Conservation (phyloP, 129 eudicot genomes). For the Saposhnikovia divaricata region DNA sequence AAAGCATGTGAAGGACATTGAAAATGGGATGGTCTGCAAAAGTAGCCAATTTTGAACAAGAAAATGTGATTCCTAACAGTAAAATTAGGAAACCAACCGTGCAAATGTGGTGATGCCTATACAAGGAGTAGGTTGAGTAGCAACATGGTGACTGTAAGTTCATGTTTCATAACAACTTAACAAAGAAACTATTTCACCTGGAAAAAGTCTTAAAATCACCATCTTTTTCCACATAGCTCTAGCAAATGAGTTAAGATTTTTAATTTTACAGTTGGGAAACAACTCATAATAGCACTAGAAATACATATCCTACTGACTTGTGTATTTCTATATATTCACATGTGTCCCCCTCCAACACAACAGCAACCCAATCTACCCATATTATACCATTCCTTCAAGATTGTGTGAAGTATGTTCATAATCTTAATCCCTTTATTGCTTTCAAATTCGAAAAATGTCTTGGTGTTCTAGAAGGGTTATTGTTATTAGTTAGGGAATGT, state of each 20-base stretch:
- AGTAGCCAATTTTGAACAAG: not conserved
- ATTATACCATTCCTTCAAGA: not conserved
- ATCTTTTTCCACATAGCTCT: not conserved
- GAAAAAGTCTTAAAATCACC: conserved; percentile 16
- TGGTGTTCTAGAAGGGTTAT: not conserved
- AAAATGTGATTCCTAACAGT: conserved; percentile 2
- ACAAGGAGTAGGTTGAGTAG: not conserved
- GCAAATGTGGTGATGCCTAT: not conserved
- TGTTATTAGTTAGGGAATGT: too few species aligned
- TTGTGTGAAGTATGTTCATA: not conserved
- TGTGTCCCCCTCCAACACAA: conserved; percentile 24
- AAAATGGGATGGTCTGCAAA: not conserved
- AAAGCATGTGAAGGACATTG: not conserved
- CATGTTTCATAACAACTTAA: conserved; percentile 41
- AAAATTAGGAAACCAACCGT: conserved; percentile 3
- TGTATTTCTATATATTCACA: conserved; percentile 5
- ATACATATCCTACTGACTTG: conserved; percentile 10
- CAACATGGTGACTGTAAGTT: conserved; percentile 32
- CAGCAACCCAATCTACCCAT: conserved; percentile 19
- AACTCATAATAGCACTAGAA: conserved; percentile 26
- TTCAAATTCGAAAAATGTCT: not conserved
- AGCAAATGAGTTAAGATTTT: not conserved
- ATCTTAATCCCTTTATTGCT: not conserved
- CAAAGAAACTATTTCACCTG: conserved; percentile 23
- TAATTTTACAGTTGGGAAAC: conserved; percentile 35